Percentiles rank a stretch among this genome's conserved stretches.
phyloP scores from a whole-genome alignment of 2,329 filamentous ascomycete genomes.

The Paramyrothecium roridum region DNA sequence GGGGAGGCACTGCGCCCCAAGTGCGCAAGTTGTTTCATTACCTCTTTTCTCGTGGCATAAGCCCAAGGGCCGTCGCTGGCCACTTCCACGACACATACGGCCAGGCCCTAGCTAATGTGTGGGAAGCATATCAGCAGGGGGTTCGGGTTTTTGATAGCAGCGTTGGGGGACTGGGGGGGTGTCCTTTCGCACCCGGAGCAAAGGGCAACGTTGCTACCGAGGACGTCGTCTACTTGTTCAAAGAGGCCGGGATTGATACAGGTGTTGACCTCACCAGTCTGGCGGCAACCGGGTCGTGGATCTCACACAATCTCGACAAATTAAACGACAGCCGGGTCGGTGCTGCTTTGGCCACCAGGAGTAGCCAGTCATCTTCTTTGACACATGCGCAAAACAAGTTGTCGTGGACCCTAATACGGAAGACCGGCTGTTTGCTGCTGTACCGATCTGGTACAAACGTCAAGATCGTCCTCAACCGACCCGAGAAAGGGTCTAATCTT shows the following conservation, averaged over 20 bases:
- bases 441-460: conserved; percentile 22
- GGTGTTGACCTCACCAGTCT: conserved; percentile 53
- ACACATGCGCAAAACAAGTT: neutral
- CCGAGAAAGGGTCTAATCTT: conserved; percentile 34
- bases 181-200: conserved; percentile 65
- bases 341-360: conserved; percentile 27
- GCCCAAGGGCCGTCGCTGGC: conserved; percentile 52
- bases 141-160: conserved; percentile 65
- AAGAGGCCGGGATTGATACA: conserved; percentile 51
- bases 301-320: conserved; percentile 45
- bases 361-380: too few relatives aligned
- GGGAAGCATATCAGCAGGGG: conserved; percentile 60
- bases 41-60: conserved; percentile 48
- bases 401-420: conserved; percentile 3
- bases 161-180: conserved; percentile 64
- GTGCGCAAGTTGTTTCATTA: conserved; percentile 41
- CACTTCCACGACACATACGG: conserved; percentile 75
- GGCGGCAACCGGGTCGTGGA: conserved; percentile 56
- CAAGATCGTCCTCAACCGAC: conserved; percentile 24
- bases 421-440: conserved; percentile 17
- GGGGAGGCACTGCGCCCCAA: conserved; percentile 47
- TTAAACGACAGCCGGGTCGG: conserved; percentile 46
- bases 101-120: conserved; percentile 63
- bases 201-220: conserved; percentile 58
- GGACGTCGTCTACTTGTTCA: conserved; percentile 26